phyloP scores from a whole-genome alignment of 169 alveolate genomes.

The Plasmodium gonderi region DNA sequence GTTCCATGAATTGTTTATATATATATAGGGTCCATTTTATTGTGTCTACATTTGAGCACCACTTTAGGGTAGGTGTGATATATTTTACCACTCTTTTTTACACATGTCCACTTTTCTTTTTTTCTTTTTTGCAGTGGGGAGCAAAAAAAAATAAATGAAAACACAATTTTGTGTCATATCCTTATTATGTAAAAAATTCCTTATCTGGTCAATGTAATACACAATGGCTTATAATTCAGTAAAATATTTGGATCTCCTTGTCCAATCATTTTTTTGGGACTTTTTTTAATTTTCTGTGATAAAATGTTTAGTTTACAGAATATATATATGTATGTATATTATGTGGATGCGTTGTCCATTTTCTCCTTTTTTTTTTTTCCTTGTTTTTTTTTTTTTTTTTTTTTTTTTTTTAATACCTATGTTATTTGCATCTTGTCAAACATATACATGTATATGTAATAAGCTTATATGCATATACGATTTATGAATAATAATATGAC shows the following conservation, averaged over 20 bases:
- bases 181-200: background rate
- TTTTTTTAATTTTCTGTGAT: slow-evolving; percentile 48
- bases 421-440: background rate
- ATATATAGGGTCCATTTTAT: too few species aligned
- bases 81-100: too few species aligned
- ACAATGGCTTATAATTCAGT: slow-evolving; percentile 32
- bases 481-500: background rate
- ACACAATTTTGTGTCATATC: background rate
- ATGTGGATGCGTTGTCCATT: background rate
- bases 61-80: too few species aligned
- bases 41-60: too few species aligned
- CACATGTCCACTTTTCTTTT: too few species aligned
- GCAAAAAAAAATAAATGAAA: slow-evolving; percentile 30
- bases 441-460: background rate
- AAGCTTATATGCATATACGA: background rate
- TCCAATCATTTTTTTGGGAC: background rate
- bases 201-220: slow-evolving; percentile 29
- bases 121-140: slow-evolving; percentile 8
- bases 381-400: background rate
- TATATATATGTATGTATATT: slow-evolving; percentile 4
- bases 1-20: too few species aligned
- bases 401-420: background rate
- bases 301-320: slow-evolving; percentile 2
- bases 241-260: background rate
- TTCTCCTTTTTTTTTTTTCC: slow-evolving; percentile 6